A percentile compares a stretch with the other conserved stretches of the same genome.
Evolutionary conservation across 2,329 filamentous ascomycete species (phyloP).

Genomic region (Mariannaea elegans): DNA sequence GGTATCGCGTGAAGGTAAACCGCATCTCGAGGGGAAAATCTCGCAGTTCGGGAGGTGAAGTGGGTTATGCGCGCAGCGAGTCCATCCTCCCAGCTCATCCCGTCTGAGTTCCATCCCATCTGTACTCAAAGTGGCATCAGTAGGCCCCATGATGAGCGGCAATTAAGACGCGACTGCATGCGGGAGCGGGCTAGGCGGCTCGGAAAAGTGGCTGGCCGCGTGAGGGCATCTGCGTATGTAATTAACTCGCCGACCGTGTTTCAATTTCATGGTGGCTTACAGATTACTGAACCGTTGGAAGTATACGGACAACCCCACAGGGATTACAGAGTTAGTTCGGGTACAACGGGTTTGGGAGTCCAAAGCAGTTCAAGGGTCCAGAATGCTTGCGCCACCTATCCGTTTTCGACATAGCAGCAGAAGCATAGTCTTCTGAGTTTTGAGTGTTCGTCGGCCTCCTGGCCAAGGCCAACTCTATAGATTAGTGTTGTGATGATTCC

Average conservation of each 20-base stretch:
- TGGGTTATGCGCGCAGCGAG: constrained; percentile 27
- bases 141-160: constrained; percentile 28
- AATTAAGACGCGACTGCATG: constrained; percentile 28
- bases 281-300: constrained; percentile 21
- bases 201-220: constrained; percentile 13
- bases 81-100: constrained; percentile 20
- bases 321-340: constrained; percentile 19
- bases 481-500: neutral
- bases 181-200: constrained; percentile 22
- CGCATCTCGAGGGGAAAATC: constrained; percentile 23
- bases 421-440: constrained; percentile 2
- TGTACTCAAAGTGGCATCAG: constrained; percentile 30
- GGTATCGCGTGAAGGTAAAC: constrained; percentile 16
- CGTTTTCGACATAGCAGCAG: constrained; percentile 14
- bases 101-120: constrained; percentile 28
- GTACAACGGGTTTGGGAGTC: constrained; percentile 18
- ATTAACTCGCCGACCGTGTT: constrained; percentile 25
- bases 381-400: constrained; percentile 13
- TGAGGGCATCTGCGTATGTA: constrained; percentile 19
- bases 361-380: constrained; percentile 18
- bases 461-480: neutral
- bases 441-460: neutral
- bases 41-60: constrained; percentile 27
- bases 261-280: constrained; percentile 22
- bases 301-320: constrained; percentile 13